A percentile compares a stretch with the other conserved stretches of the same genome.
These are phyloP conservation scores for Colletotrichum sp. DNA, from an alignment of 2,329 filamentous ascomycete species.

Conservation along the genomic window DNA sequence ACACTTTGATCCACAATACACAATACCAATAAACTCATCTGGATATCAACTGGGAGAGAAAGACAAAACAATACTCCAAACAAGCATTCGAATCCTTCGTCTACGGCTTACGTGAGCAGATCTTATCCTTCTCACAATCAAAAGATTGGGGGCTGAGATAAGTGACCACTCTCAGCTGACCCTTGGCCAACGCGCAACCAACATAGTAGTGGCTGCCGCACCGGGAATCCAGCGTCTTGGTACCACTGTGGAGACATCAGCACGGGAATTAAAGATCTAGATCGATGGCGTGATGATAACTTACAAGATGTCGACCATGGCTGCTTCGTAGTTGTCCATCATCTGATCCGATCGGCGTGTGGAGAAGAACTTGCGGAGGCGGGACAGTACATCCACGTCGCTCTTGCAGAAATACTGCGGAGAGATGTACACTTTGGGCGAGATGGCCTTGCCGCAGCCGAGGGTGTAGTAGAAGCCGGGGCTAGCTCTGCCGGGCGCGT, in stretches of 20 bases:
- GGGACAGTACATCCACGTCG: conserved; percentile 4
- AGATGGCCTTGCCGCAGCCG: conserved; percentile 5
- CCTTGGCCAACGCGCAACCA: conserved; percentile 11
- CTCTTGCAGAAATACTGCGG: conserved; percentile 10
- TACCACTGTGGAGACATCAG: not conserved
- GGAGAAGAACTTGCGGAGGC: conserved; percentile 16
- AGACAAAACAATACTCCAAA: not conserved
- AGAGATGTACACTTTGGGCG: conserved; percentile 15
- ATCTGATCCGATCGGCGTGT: conserved; percentile 8
- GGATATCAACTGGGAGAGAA: not conserved
- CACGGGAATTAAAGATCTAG: not conserved
- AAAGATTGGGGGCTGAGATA: conserved; percentile 17
- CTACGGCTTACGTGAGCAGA: not conserved
- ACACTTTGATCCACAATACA: not conserved
- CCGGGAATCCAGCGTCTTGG: conserved; percentile 6
- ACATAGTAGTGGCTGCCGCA: conserved; percentile 19
- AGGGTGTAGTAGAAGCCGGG: conserved; percentile 19
- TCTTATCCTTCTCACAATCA: conserved; percentile 10
- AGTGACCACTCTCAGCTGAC: conserved; percentile 14
- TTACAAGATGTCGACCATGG: conserved; percentile 13
- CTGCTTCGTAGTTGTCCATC: conserved; percentile 19
- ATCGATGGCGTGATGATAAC: not conserved
- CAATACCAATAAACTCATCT: not conserved
- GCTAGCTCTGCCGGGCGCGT: conserved; percentile 7
- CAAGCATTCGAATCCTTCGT: not conserved